Conservation (phyloP, 148 eudicot genomes). For the Fagopyrum homotropicum region DNA sequence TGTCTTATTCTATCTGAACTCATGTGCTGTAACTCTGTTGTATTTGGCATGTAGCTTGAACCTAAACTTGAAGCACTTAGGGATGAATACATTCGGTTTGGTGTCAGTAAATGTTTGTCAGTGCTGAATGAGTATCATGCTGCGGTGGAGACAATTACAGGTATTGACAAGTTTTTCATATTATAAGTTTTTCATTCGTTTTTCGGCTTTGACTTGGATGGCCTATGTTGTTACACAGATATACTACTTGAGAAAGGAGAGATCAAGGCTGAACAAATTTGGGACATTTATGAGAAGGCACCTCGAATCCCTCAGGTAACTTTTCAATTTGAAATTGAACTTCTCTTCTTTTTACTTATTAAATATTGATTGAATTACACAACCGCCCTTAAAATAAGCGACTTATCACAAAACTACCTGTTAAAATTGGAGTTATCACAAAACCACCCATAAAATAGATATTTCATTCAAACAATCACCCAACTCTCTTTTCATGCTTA, state of each 20-base stretch:
- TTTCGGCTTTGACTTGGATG: constrained; percentile 6
- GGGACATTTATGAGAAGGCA: constrained; percentile 55
- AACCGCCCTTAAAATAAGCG: too few relatives aligned
- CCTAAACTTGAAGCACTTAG: constrained; percentile 85
- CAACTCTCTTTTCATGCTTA: too few relatives aligned
- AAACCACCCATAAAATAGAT: too few relatives aligned
- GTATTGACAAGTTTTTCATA: constrained; percentile 16
- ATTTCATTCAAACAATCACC: too few relatives aligned
- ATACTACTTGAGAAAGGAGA: constrained; percentile 68
- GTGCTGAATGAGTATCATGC: constrained; percentile 54
- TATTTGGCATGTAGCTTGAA: constrained; percentile 46
- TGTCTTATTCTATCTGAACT: constrained; percentile 3
- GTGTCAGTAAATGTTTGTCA: constrained; percentile 61
- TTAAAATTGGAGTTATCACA: too few relatives aligned
- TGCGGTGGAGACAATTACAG: constrained; percentile 76
- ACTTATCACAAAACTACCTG: too few relatives aligned
- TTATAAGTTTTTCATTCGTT: constrained; percentile 8
- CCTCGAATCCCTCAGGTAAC: constrained; percentile 61
- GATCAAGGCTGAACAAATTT: constrained; percentile 64
- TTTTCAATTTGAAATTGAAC: neutral
- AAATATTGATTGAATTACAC: neutral
- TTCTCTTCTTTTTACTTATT: neutral
- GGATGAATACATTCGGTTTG: constrained; percentile 85
- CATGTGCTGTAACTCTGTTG: neutral
- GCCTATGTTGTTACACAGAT: constrained; percentile 29